These are phyloP conservation scores for Cornus controversa DNA, from an alignment of 148 eudicot species.

Conservation along the genomic window DNA sequence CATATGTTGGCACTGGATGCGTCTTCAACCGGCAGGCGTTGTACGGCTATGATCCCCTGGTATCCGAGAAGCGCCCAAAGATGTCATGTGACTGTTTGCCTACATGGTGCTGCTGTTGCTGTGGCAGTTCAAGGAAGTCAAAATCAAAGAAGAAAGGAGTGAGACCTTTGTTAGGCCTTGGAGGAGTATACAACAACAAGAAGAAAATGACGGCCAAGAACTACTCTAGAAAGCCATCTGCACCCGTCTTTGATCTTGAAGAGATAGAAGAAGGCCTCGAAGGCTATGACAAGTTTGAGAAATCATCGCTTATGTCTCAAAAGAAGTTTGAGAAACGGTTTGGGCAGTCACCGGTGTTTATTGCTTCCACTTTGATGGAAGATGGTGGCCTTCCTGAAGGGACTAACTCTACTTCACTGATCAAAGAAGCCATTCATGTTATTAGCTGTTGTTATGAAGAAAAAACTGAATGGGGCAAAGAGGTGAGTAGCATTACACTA, in stretches of 20 bases:
- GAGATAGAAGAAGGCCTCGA: conserved; percentile 97
- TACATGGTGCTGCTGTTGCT: conserved; percentile 89
- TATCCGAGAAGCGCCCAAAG: conserved; percentile 80
- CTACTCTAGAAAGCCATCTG: conserved; percentile 60
- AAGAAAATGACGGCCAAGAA: conserved; percentile 69
- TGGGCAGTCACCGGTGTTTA: conserved; percentile 93
- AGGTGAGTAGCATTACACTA: conserved; percentile 41
- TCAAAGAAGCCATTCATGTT: conserved; percentile 98
- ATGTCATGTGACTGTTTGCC: conserved; percentile 98
- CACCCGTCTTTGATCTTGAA: conserved; percentile 79
- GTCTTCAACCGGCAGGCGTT: conserved; percentile 86
- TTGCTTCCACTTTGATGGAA: conserved; percentile 85
- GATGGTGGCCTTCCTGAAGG: conserved; percentile 93
- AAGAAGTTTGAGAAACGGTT: conserved; percentile 93
- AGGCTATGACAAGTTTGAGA: conserved; percentile 92
- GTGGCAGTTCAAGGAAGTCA: conserved; percentile 59
- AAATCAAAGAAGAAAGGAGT: conserved; percentile 78
- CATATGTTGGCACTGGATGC: conserved; percentile 92
- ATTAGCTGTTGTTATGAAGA: conserved; percentile 97
- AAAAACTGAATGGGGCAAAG: conserved; percentile 98
- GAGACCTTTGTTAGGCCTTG: conserved; percentile 58
- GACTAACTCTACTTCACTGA: conserved; percentile 46
- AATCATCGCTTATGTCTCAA: conserved; percentile 95
- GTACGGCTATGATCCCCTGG: conserved; percentile 96
- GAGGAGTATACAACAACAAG: conserved; percentile 43